phyloP scores from a whole-genome alignment of 176 grass and related monocot genomes.

The Tillandsia fasciculata region DNA sequence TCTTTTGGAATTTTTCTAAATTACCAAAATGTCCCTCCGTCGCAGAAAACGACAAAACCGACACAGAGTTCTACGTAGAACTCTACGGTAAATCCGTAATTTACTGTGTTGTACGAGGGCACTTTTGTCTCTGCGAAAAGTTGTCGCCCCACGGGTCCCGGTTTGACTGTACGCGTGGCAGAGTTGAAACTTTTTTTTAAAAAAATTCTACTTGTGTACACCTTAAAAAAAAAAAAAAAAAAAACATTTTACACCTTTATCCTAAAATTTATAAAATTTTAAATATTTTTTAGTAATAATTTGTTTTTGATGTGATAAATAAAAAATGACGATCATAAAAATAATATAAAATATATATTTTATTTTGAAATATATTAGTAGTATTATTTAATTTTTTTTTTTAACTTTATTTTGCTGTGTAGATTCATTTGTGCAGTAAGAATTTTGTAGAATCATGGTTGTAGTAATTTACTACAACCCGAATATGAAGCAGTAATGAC shows the following conservation, averaged over 20 bases:
- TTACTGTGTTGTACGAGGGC: constrained; percentile 8
- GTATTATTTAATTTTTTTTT: too few relatives aligned
- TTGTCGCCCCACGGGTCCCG: constrained; percentile 9
- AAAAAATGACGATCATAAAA: too few relatives aligned
- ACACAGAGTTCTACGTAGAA: constrained; percentile 9
- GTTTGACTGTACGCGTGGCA: constrained; percentile 22
- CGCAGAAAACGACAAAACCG: neutral
- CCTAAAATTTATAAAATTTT: too few relatives aligned
- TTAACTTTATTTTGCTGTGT: constrained; percentile 1
- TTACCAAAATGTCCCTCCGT: constrained; percentile 26
- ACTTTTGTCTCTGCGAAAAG: constrained; percentile 16
- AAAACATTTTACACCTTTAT: too few relatives aligned
- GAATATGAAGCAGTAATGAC: too few relatives aligned
- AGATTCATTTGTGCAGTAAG: neutral
- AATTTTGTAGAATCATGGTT: neutral
- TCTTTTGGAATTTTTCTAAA: neutral
- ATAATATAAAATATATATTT: too few relatives aligned
- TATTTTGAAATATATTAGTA: too few relatives aligned
- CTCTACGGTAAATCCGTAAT: constrained; percentile 12
- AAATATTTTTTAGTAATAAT: too few relatives aligned
- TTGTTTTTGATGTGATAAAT: too few relatives aligned
- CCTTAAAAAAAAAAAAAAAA: too few relatives aligned
- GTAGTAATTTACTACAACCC: constrained; percentile 8
- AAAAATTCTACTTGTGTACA: too few relatives aligned
- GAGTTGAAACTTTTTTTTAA: neutral